A percentile compares a stretch with the other conserved stretches of the same genome.
Conservation (phyloP, 108 stramenopile genomes). For the Craspedostauros australis region DNA sequence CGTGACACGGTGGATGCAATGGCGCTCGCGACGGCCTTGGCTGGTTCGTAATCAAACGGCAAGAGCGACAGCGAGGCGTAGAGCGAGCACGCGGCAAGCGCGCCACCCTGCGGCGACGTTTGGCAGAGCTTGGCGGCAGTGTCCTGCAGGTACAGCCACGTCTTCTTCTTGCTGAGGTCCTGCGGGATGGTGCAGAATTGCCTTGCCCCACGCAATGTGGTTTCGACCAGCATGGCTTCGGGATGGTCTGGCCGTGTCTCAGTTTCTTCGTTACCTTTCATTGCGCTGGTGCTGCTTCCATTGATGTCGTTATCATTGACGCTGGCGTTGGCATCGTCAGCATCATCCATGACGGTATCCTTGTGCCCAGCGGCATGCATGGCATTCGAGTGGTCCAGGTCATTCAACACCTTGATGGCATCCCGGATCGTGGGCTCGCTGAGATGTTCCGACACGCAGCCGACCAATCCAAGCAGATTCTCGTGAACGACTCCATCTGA, state of each 20-base stretch:
- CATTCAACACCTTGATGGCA: not conserved
- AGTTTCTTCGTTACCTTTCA: not conserved
- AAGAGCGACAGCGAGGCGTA: constrained; percentile 21
- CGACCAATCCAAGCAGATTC: constrained; percentile 1
- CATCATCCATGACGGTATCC: not conserved
- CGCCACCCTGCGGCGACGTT: not conserved
- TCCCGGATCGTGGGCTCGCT: not conserved
- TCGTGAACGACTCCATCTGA: no score
- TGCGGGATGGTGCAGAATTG: constrained; percentile 6
- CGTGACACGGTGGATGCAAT: constrained; percentile 28
- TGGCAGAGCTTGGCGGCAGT: constrained; percentile 4
- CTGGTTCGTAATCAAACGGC: constrained; percentile 19
- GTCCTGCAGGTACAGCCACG: constrained; percentile 17
- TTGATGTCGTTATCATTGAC: not conserved
- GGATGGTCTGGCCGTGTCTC: no score
- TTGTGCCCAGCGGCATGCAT: no score
- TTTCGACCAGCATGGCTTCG: no score
- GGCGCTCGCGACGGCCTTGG: constrained; percentile 37
- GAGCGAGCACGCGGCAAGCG: constrained; percentile 17
- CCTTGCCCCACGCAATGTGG: not conserved
- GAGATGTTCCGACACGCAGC: not conserved
- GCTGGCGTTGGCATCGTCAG: not conserved
- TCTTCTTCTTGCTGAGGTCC: constrained; percentile 10
- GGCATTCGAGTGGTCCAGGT: no score
- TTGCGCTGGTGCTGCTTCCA: not conserved